These are phyloP conservation scores for Arxiozyma heterogenica DNA, from an alignment of 1,139 yeast species.

Conservation along the genomic window DNA sequence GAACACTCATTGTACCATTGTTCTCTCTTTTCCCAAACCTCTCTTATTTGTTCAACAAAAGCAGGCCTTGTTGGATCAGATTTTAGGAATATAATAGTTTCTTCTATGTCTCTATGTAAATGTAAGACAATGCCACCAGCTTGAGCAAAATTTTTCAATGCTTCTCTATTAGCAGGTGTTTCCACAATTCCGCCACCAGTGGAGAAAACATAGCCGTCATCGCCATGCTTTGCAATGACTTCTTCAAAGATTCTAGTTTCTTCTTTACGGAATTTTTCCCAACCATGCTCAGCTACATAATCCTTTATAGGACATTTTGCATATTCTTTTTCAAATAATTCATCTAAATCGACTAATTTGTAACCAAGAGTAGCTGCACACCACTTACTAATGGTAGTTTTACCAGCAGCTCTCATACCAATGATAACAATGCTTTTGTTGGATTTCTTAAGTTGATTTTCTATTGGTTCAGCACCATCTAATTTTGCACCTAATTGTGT, in stretches of 20 bases:
- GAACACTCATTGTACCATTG: constrained; percentile 74
- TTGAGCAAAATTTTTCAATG: constrained; percentile 46
- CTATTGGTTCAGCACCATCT: constrained; percentile 55
- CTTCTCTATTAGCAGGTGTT: constrained; percentile 52
- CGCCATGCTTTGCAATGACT: constrained; percentile 39
- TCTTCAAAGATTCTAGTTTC: constrained; percentile 57
- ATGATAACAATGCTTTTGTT: constrained; percentile 60
- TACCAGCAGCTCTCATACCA: constrained; percentile 99
- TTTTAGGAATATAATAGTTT: constrained; percentile 64
- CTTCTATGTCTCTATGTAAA: constrained; percentile 77
- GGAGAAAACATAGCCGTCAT: constrained; percentile 60
- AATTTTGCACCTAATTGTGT: constrained; percentile 54
- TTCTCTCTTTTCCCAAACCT: constrained; percentile 80
- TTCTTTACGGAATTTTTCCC: constrained; percentile 73
- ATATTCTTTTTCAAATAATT: constrained; percentile 49
- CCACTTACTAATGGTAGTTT: constrained; percentile 78
- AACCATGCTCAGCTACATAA: constrained; percentile 60
- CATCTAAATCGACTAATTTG: constrained; percentile 70
- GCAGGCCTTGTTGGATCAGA: constrained; percentile 85
- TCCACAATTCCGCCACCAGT: constrained; percentile 98
- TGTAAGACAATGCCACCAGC: constrained; percentile 68
- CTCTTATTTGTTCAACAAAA: constrained; percentile 63
- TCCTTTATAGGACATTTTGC: constrained; percentile 51
- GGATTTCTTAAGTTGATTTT: constrained; percentile 11
- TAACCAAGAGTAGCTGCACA: constrained; percentile 65